Evolutionary conservation across 768 basidiomycete species (phyloP).

Genomic region (Boletales sp.): DNA sequence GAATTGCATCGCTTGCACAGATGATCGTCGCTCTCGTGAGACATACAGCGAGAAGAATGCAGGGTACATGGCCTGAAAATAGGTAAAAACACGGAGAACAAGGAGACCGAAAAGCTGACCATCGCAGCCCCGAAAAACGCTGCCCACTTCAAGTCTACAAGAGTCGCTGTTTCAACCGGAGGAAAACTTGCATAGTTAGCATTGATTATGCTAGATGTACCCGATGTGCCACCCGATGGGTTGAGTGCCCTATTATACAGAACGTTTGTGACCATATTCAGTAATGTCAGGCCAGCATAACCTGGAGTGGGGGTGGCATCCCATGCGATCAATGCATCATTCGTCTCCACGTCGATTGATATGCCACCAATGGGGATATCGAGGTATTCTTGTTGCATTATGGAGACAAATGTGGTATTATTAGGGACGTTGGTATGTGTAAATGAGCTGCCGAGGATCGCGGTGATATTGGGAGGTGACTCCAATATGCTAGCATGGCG

Average conservation of each 20-base stretch:
- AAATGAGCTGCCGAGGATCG: constrained; percentile 42
- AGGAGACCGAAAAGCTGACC: constrained; percentile 37
- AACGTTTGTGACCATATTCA: constrained; percentile 68
- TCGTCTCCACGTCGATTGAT: constrained; percentile 51
- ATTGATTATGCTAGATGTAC: constrained; percentile 48
- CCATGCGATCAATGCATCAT: constrained; percentile 63
- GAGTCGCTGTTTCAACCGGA: constrained; percentile 48
- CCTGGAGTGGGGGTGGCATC: constrained; percentile 60
- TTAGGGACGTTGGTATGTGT: constrained; percentile 42
- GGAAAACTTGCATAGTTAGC: constrained; percentile 61
- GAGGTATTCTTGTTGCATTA: constrained; percentile 47
- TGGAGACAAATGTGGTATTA: constrained; percentile 56
- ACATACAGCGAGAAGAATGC: constrained; percentile 81
- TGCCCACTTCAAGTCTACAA: constrained; percentile 67
- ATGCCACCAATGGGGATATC: constrained; percentile 66
- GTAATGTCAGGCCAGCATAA: constrained; percentile 51
- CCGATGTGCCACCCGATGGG: constrained; percentile 35
- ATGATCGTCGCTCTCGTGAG: constrained; percentile 61
- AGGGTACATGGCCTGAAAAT: constrained; percentile 58
- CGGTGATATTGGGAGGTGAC: constrained; percentile 52
- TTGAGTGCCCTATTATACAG: constrained; percentile 63
- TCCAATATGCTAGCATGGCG: constrained; percentile 39
- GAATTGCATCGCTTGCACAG: constrained; percentile 78
- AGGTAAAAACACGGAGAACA: neutral
- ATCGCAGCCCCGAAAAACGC: constrained; percentile 71